Conservation (phyloP, 2,329 filamentous ascomycete species). For the Penicillium concentricum region DNA sequence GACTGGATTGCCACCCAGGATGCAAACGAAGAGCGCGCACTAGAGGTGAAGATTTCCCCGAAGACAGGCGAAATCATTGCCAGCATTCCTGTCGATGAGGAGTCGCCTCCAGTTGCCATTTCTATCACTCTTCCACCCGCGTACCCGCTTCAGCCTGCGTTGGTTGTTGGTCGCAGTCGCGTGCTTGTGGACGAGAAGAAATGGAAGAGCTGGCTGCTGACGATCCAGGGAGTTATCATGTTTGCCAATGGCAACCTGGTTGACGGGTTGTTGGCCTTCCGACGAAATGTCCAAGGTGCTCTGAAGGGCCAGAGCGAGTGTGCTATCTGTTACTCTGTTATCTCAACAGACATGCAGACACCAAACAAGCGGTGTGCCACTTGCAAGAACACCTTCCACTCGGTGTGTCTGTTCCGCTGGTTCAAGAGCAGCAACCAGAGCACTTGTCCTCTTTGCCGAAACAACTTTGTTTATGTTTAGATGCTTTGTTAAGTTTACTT, state of each 20-base stretch:
- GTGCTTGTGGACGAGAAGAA: slow-evolving; percentile 88
- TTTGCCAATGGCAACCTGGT: slow-evolving; percentile 87
- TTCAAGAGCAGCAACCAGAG: slow-evolving; percentile 91
- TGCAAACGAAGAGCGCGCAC: slow-evolving; percentile 51
- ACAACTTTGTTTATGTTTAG: slow-evolving; percentile 68
- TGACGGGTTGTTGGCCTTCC: slow-evolving; percentile 82
- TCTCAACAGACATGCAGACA: slow-evolving; percentile 81
- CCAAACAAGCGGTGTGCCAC: slow-evolving; percentile 90
- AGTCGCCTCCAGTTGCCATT: slow-evolving; percentile 76
- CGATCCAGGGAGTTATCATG: slow-evolving; percentile 86
- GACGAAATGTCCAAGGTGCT: slow-evolving; percentile 80
- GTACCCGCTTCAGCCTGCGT: slow-evolving; percentile 78
- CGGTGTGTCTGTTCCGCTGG: slow-evolving; percentile 90
- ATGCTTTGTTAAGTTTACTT: not conserved
- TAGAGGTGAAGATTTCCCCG: slow-evolving; percentile 69
- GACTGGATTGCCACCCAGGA: slow-evolving; percentile 47
- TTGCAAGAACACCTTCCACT: slow-evolving; percentile 92
- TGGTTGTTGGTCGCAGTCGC: slow-evolving; percentile 73
- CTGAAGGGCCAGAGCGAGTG: slow-evolving; percentile 94
- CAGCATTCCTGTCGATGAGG: slow-evolving; percentile 84
- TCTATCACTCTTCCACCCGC: slow-evolving; percentile 75
- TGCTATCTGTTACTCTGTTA: slow-evolving; percentile 94
- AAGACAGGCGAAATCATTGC: slow-evolving; percentile 75
- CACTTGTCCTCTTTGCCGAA: slow-evolving; percentile 88
- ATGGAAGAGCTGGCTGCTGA: slow-evolving; percentile 88